These are phyloP conservation scores for Brassica rapa DNA, from an alignment of 345 rosid genomes.

Conservation along the genomic window DNA sequence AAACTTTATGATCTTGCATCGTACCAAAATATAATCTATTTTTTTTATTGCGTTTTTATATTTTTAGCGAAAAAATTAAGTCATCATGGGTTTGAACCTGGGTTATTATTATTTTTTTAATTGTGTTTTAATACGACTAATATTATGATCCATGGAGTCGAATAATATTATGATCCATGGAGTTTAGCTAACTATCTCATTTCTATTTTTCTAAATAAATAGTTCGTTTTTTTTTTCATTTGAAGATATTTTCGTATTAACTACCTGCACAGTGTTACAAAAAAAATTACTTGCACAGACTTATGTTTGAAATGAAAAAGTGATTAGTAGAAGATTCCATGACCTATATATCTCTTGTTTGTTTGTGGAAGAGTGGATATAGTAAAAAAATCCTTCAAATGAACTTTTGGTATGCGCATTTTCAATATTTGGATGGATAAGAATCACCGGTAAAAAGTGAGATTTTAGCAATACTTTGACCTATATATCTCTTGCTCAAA, in stretches of 20 bases:
- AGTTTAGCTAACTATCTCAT: background rate
- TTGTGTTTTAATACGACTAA: no score
- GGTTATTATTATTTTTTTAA: no score
- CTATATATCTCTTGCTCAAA: no score
- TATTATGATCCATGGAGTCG: no score
- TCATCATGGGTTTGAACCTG: no score
- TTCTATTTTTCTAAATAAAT: background rate
- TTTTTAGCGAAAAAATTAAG: no score
- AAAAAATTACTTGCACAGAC: background rate
- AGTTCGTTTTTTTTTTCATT: no score
- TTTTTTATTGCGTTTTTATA: background rate
- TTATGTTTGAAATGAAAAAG: background rate
- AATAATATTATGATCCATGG: background rate
- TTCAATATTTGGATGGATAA: slow-evolving; percentile 36
- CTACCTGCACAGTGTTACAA: no score
- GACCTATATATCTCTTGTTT: slow-evolving; percentile 8
- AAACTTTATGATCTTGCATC: background rate
- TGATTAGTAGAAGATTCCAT: slow-evolving; percentile 16
- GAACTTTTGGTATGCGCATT: slow-evolving; percentile 40
- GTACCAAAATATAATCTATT: background rate
- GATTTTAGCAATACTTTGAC: slow-evolving; percentile 37
- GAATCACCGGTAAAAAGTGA: slow-evolving; percentile 38
- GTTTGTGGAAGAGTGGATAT: slow-evolving; percentile 38
- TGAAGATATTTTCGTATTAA: background rate
- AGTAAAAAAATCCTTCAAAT: slow-evolving; percentile 37